A percentile compares a stretch with the other conserved stretches of the same genome.
These are phyloP conservation scores for Corylus americana DNA, from an alignment of 306 rosid genomes.

Conservation along the genomic window DNA sequence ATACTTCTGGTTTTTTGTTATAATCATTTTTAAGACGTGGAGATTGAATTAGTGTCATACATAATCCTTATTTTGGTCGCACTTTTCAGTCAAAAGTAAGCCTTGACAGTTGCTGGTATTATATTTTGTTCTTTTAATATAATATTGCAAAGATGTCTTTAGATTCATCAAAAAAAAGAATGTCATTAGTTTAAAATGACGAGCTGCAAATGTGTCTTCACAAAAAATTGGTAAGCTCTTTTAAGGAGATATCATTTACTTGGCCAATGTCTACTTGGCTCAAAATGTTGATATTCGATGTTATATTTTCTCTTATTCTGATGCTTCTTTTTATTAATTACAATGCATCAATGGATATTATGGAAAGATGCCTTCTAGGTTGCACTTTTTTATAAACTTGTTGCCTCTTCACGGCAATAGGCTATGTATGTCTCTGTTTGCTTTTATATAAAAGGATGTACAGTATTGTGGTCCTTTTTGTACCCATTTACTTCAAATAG, in stretches of 20 bases:
- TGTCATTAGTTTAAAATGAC: not conserved
- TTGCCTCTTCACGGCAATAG: conserved; percentile 42
- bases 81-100: not conserved
- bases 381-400: conserved; percentile 26
- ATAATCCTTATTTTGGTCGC: not conserved
- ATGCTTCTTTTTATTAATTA: conserved; percentile 6
- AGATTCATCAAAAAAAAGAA: not conserved
- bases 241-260: not conserved
- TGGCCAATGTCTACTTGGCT: not conserved
- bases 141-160: not conserved
- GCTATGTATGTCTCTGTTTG: conserved; percentile 41
- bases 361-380: conserved; percentile 23
- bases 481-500: conserved; percentile 79
- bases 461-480: conserved; percentile 67
- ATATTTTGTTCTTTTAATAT: not conserved
- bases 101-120: not conserved
- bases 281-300: conserved; percentile 5
- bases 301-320: not conserved
- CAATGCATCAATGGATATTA: conserved; percentile 21
- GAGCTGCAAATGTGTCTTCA: not conserved
- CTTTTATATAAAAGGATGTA: conserved; percentile 43
- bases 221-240: not conserved
- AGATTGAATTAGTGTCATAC: not conserved
- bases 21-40: not conserved
- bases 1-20: not conserved